Percentiles rank a stretch among this genome's conserved stretches.
These are phyloP conservation scores for Didymella segeticola DNA, from an alignment of 2,329 filamentous ascomycete species.

Conservation along the genomic window DNA sequence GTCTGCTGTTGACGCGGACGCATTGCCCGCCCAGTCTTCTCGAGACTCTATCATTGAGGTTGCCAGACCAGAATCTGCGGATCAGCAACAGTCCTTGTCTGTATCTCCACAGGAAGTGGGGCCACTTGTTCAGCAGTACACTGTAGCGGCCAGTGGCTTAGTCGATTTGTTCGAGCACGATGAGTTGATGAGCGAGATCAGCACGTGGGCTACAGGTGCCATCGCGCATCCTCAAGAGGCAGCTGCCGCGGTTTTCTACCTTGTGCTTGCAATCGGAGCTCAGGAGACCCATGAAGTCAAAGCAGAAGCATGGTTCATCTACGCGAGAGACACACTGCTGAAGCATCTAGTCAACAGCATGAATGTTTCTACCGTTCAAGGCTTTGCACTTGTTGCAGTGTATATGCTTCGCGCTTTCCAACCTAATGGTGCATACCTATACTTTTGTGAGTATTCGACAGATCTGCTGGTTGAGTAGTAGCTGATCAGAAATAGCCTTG, in stretches of 20 bases:
- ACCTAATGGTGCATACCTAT: conserved; percentile 61
- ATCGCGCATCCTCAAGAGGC: conserved; percentile 46
- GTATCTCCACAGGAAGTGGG: conserved; percentile 44
- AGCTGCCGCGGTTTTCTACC: conserved; percentile 57
- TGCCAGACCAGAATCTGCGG: conserved; percentile 30
- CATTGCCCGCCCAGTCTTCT: conserved; percentile 28
- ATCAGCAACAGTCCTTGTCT: conserved; percentile 23
- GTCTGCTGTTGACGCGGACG: conserved; percentile 39
- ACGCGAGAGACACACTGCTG: conserved; percentile 54
- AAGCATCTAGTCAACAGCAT: conserved; percentile 58
- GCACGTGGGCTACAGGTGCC: conserved; percentile 31
- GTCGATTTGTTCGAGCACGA: conserved; percentile 57
- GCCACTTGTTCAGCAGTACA: conserved; percentile 48
- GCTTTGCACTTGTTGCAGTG: conserved; percentile 59
- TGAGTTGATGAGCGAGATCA: conserved; percentile 38
- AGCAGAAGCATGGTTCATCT: conserved; percentile 57
- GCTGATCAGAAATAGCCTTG: conserved; percentile 35
- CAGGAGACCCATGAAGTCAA: conserved; percentile 52
- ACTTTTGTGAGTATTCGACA: conserved; percentile 48
- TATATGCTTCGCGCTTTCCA: conserved; percentile 61
- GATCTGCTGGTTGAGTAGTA: not conserved
- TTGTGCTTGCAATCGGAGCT: conserved; percentile 59
- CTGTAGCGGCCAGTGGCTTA: conserved; percentile 56
- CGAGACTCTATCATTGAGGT: conserved; percentile 44
- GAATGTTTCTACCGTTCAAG: conserved; percentile 59